These are phyloP conservation scores for Heterobasidion occidentale DNA, from an alignment of 1,284 basidiomycete species.

Conservation along the genomic window DNA sequence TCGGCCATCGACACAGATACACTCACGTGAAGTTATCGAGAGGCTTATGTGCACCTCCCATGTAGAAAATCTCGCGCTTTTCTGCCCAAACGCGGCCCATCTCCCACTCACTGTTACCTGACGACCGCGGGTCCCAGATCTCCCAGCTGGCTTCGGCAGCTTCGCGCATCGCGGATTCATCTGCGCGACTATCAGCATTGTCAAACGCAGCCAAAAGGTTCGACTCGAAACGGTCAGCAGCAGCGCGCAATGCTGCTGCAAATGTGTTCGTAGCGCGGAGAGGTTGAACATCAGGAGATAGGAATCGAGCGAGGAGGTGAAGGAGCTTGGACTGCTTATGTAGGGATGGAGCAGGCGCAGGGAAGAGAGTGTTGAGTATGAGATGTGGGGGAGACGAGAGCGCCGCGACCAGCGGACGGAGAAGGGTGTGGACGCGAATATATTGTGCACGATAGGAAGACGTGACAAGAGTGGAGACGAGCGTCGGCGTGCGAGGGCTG, in stretches of 20 bases:
- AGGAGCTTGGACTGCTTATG: constrained; percentile 53
- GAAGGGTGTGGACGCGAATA: constrained; percentile 55
- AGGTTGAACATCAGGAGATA: constrained; percentile 61
- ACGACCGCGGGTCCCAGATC: constrained; percentile 35
- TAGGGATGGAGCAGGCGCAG: constrained; percentile 24
- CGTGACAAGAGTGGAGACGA: constrained; percentile 14
- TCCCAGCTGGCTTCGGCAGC: constrained; percentile 82
- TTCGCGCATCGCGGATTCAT: constrained; percentile 70
- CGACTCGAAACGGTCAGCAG: constrained; percentile 85
- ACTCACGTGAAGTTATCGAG: constrained; percentile 80
- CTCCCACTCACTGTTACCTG: constrained; percentile 66
- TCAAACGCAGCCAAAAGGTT: constrained; percentile 81
- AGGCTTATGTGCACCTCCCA: constrained; percentile 72
- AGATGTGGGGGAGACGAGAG: constrained; percentile 41
- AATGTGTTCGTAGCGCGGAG: constrained; percentile 55
- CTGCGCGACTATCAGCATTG: constrained; percentile 60
- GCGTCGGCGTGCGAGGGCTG: constrained; percentile 13
- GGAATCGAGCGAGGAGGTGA: constrained; percentile 65
- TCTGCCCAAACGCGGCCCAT: constrained; percentile 90
- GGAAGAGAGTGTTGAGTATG: constrained; percentile 51
- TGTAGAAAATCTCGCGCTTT: constrained; percentile 91
- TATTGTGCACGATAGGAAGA: constrained; percentile 42
- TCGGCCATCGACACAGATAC: neutral
- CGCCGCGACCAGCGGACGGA: constrained; percentile 50
- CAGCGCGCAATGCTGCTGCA: constrained; percentile 60